These are phyloP conservation scores for Pseudogymnoascus sp. DNA, from an alignment of 2,329 filamentous ascomycete species.

Conservation along the genomic window DNA sequence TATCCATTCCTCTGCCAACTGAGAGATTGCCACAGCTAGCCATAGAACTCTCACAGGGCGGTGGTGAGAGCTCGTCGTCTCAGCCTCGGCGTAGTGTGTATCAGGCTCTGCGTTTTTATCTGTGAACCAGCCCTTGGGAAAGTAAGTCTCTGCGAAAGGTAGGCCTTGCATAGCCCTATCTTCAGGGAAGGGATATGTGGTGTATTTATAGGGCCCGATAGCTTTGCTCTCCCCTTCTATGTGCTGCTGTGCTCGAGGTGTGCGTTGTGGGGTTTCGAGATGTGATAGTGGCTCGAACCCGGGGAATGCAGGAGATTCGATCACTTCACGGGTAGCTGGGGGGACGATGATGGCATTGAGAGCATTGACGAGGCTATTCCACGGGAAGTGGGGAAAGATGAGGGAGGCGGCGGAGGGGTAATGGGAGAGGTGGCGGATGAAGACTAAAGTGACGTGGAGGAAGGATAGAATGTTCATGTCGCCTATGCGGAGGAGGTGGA, in stretches of 20 bases:
- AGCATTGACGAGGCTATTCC: slow-evolving; percentile 18
- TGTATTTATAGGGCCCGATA: slow-evolving; percentile 19
- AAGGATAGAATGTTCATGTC: slow-evolving; percentile 26
- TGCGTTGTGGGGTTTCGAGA: background rate
- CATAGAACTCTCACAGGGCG: background rate
- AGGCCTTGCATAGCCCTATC: slow-evolving; percentile 26
- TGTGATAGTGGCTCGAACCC: no score
- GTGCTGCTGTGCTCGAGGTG: slow-evolving; percentile 1
- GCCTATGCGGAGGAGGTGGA: slow-evolving; percentile 17
- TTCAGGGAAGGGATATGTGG: slow-evolving; percentile 22
- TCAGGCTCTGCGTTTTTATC: slow-evolving; percentile 24
- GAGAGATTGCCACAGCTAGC: background rate
- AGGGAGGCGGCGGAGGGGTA: slow-evolving; percentile 18
- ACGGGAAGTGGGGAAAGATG: slow-evolving; percentile 21
- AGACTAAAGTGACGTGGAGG: slow-evolving; percentile 24
- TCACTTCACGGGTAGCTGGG: background rate
- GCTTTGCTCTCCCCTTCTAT: slow-evolving; percentile 20
- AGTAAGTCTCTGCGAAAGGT: slow-evolving; percentile 20
- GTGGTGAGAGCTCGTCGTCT: background rate
- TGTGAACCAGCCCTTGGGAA: slow-evolving; percentile 21
- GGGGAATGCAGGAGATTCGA: slow-evolving; percentile 1
- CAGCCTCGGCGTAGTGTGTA: slow-evolving; percentile 18
- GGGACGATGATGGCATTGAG: slow-evolving; percentile 21
- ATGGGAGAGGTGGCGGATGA: slow-evolving; percentile 20
- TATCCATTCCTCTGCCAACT: background rate